Evolutionary conservation across 2,329 filamentous ascomycete species (phyloP).

Genomic region (Apiospora saccharicola): DNA sequence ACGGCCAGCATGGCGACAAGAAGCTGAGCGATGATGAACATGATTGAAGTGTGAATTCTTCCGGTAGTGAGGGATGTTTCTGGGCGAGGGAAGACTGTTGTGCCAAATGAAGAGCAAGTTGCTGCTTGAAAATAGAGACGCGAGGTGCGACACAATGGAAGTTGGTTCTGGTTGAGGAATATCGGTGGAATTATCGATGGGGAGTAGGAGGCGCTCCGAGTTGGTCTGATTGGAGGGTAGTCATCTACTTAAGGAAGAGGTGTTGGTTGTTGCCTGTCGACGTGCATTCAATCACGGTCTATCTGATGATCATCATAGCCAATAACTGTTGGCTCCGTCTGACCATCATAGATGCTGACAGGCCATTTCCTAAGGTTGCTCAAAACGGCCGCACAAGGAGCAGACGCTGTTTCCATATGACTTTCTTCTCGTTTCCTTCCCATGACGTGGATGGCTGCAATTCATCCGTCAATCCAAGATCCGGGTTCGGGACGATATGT

Average conservation of each 20-base stretch:
- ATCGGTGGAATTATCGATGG: neutral
- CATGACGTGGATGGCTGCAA: constrained; percentile 5
- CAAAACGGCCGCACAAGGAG: neutral
- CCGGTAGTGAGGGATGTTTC: neutral
- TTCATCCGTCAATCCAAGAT: neutral
- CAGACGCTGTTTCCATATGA: neutral
- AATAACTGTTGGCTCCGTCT: neutral
- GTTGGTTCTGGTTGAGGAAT: neutral
- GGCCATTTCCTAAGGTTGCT: neutral
- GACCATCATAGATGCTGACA: neutral
- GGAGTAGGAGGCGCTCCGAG: neutral
- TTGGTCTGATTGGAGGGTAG: neutral
- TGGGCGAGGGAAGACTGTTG: no score
- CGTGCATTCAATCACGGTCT: neutral
- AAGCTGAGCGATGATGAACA: constrained; percentile 1
- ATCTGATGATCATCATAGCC: neutral
- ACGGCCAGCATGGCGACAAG: neutral
- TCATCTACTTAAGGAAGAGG: neutral
- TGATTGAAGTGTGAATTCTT: neutral
- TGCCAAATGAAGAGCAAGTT: neutral
- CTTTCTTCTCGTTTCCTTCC: no score
- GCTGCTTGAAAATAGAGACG: neutral
- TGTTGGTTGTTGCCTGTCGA: neutral
- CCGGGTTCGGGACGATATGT: neutral
- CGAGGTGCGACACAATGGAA: neutral